Conservation (phyloP, 306 rosid genomes). For the Cicer cuneatum region DNA sequence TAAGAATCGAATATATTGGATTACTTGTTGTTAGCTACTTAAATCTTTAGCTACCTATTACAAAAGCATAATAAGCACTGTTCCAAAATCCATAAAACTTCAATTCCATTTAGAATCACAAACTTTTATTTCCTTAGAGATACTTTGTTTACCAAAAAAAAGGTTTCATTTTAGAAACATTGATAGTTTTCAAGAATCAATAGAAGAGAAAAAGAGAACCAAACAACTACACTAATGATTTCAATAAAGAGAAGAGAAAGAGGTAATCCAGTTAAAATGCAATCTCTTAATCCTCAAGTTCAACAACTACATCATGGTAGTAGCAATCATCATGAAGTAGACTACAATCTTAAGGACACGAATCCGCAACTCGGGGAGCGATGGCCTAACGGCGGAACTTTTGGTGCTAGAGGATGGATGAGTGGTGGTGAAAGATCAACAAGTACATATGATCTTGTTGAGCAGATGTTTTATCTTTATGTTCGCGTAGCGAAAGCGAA, state of each 20-base stretch:
- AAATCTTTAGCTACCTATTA: constrained; percentile 52
- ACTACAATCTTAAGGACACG: constrained; percentile 72
- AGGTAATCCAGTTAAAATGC: constrained; percentile 54
- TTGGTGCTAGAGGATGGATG: constrained; percentile 77
- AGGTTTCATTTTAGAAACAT: not conserved
- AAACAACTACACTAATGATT: constrained; percentile 52
- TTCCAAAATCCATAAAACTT: constrained; percentile 67
- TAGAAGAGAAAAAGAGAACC: constrained; percentile 39
- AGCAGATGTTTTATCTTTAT: constrained; percentile 82
- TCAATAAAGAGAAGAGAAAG: constrained; percentile 62
- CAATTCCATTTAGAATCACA: constrained; percentile 66
- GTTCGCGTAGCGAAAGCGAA: constrained; percentile 81
- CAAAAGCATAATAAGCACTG: constrained; percentile 48
- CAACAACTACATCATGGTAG: constrained; percentile 52
- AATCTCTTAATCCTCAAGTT: constrained; percentile 40
- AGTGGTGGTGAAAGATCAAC: constrained; percentile 64
- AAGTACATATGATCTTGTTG: constrained; percentile 87
- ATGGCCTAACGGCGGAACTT: constrained; percentile 70
- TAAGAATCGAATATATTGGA: constrained; percentile 65
- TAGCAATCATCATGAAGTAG: constrained; percentile 53
- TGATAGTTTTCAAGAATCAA: constrained; percentile 39
- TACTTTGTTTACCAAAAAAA: too few species aligned
- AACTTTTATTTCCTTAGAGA: constrained; percentile 40
- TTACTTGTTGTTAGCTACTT: constrained; percentile 59
- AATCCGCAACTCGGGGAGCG: constrained; percentile 80